Conservation (phyloP, 176 grass and related monocot species). For the Dendrocalamus sinicus region DNA sequence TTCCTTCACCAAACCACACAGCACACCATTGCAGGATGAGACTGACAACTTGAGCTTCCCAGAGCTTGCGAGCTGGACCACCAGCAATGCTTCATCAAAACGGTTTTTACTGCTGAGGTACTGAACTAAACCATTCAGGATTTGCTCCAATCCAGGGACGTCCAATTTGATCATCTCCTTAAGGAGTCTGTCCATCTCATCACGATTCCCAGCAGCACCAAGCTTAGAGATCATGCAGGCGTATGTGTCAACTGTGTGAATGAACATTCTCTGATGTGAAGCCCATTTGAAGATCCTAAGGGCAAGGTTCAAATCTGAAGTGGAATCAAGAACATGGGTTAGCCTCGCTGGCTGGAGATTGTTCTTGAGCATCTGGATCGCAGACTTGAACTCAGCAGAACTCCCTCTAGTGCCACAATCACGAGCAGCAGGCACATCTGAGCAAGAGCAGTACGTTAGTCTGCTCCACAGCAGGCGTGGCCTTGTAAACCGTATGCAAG, state of each 20-base stretch:
- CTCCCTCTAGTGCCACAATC: background rate
- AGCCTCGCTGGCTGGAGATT: conserved; percentile 45
- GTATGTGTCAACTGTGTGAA: conserved; percentile 51
- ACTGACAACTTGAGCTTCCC: conserved; percentile 42
- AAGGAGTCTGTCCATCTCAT: conserved; percentile 50
- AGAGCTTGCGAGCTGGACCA: conserved; percentile 48
- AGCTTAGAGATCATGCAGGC: conserved; percentile 55
- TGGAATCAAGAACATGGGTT: conserved; percentile 48
- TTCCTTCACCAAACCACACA: conserved; percentile 52
- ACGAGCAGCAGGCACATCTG: background rate
- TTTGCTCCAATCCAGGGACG: conserved; percentile 34
- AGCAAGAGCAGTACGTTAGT: background rate
- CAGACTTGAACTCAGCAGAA: conserved; percentile 41
- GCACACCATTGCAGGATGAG: conserved; percentile 49
- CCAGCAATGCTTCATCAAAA: conserved; percentile 57
- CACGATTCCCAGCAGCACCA: conserved; percentile 31
- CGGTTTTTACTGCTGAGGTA: conserved; percentile 32
- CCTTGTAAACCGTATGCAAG: conserved; percentile 15
- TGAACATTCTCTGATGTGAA: conserved; percentile 35
- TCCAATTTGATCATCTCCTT: conserved; percentile 59
- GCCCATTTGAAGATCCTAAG: conserved; percentile 63
- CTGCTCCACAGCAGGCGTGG: conserved; percentile 4
- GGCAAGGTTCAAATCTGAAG: conserved; percentile 44
- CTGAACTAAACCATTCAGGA: conserved; percentile 33
- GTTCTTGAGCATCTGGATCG: conserved; percentile 31